Conservation (phyloP, 306 rosid genomes). For the Vigna nakashimae region DNA sequence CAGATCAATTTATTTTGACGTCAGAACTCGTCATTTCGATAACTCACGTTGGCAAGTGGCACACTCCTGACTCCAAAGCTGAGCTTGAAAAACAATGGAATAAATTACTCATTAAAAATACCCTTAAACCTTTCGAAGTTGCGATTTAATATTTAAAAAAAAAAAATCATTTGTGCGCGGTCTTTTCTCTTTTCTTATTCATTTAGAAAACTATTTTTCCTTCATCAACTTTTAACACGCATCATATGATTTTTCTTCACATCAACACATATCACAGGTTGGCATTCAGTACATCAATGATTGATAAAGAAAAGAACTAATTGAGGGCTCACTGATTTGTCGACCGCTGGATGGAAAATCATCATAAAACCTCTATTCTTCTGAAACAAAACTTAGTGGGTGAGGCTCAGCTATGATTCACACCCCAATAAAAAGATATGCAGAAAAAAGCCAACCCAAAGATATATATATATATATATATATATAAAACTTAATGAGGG, state of each 20-base stretch:
- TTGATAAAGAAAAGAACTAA: slow-evolving; percentile 2
- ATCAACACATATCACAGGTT: slow-evolving; percentile 21
- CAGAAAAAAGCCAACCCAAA: neutral
- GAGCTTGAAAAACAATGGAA: neutral
- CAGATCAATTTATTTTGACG: neutral
- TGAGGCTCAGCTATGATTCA: slow-evolving; percentile 50
- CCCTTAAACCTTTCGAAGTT: neutral
- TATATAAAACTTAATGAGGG: neutral
- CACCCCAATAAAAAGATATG: neutral
- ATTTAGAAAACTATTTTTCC: neutral
- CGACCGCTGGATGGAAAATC: slow-evolving; percentile 30
- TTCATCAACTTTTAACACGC: slow-evolving; percentile 26
- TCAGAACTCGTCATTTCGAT: neutral
- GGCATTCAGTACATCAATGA: slow-evolving; percentile 29
- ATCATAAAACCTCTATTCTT: slow-evolving; percentile 12
- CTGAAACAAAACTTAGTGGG: slow-evolving; percentile 52
- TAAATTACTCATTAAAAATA: neutral
- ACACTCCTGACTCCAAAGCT: neutral
- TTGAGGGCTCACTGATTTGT: slow-evolving; percentile 36
- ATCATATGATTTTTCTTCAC: neutral
- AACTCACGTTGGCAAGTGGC: slow-evolving; percentile 16
- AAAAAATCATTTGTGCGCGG: too few relatives aligned
- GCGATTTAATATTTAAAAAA: neutral
- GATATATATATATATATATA: neutral
- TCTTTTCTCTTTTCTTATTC: neutral